These are phyloP conservation scores for Asparagopsis taxiformis DNA, from an alignment of 31 red algal species.

Conservation along the genomic window DNA sequence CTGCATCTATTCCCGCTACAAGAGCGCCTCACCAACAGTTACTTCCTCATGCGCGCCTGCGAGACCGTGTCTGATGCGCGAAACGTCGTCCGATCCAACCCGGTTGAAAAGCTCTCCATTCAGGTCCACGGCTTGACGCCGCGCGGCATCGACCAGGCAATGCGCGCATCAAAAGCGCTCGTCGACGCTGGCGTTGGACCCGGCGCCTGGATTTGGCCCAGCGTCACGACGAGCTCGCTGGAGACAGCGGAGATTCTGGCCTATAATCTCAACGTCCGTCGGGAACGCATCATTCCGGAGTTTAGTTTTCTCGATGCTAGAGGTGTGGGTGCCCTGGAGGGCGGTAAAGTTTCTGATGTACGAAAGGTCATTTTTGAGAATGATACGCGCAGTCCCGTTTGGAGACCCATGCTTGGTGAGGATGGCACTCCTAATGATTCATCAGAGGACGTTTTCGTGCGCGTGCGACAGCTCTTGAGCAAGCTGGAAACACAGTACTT, in stretches of 20 bases:
- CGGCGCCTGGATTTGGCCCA: slow-evolving; percentile 82
- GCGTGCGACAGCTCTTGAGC: slow-evolving; percentile 69
- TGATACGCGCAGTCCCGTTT: slow-evolving; percentile 25
- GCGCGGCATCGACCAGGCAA: slow-evolving; percentile 48
- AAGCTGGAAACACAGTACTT: slow-evolving; percentile 88
- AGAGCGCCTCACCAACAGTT: slow-evolving; percentile 66
- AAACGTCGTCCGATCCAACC: slow-evolving; percentile 70
- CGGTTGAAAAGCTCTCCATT: slow-evolving; percentile 71
- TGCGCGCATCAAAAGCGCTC: slow-evolving; percentile 45
- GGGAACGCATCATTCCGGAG: slow-evolving; percentile 83
- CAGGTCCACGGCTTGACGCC: slow-evolving; percentile 58
- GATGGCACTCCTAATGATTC: slow-evolving; percentile 95
- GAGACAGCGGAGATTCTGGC: slow-evolving; percentile 85
- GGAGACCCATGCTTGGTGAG: slow-evolving; percentile 65
- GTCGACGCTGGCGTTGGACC: slow-evolving; percentile 24
- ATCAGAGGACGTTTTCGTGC: slow-evolving; percentile 80
- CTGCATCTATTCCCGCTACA: slow-evolving; percentile 58
- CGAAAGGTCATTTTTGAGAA: slow-evolving; percentile 26
- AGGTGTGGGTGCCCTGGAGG: slow-evolving; percentile 77
- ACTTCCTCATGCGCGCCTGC: slow-evolving; percentile 83
- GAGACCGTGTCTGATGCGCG: slow-evolving; percentile 59
- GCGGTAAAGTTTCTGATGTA: slow-evolving; percentile 27
- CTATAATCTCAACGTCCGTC: slow-evolving; percentile 44
- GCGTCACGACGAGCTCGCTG: slow-evolving; percentile 44
- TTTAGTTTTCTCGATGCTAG: slow-evolving; percentile 81